A percentile compares a stretch with the other conserved stretches of the same genome.
phyloP scores from a whole-genome alignment of 2,329 filamentous ascomycete species.

The Botrytis aclada region DNA sequence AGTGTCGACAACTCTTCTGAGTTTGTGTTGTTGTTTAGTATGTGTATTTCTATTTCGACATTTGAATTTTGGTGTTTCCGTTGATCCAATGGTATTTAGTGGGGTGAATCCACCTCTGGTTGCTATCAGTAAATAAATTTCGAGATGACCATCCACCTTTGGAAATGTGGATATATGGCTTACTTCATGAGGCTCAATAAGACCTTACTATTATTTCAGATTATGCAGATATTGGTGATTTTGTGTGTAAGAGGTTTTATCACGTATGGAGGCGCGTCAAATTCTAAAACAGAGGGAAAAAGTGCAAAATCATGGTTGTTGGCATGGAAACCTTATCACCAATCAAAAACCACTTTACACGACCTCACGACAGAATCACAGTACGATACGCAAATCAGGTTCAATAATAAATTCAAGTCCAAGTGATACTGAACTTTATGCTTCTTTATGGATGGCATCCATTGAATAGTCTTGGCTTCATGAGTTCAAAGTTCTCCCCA shows the following conservation, averaged over 20 bases:
- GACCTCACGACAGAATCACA: background rate
- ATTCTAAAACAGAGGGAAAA: background rate
- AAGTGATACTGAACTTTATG: background rate
- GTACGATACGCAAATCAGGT: background rate
- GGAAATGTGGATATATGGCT: background rate
- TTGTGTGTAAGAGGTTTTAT: background rate
- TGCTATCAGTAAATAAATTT: slow-evolving; percentile 12
- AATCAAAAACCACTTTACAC: slow-evolving; percentile 19
- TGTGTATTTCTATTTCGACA: slow-evolving; percentile 2
- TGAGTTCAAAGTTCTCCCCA: no score
- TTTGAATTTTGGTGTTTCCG: slow-evolving; percentile 18
- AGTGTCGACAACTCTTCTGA: background rate
- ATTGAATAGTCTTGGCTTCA: background rate
- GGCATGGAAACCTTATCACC: slow-evolving; percentile 18
- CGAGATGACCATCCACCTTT: background rate
- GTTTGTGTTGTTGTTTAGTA: slow-evolving; percentile 6
- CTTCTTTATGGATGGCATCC: background rate
- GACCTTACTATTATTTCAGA: background rate
- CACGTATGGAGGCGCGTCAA: slow-evolving; percentile 1
- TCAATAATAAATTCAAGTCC: background rate
- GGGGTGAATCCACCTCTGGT: slow-evolving; percentile 19
- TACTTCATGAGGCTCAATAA: slow-evolving; percentile 18
- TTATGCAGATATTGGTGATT: background rate
- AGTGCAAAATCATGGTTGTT: slow-evolving; percentile 11
- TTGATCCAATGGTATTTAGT: slow-evolving; percentile 21